phyloP scores from a whole-genome alignment of 1,284 basidiomycete genomes.

The Schizophyllum commune region DNA sequence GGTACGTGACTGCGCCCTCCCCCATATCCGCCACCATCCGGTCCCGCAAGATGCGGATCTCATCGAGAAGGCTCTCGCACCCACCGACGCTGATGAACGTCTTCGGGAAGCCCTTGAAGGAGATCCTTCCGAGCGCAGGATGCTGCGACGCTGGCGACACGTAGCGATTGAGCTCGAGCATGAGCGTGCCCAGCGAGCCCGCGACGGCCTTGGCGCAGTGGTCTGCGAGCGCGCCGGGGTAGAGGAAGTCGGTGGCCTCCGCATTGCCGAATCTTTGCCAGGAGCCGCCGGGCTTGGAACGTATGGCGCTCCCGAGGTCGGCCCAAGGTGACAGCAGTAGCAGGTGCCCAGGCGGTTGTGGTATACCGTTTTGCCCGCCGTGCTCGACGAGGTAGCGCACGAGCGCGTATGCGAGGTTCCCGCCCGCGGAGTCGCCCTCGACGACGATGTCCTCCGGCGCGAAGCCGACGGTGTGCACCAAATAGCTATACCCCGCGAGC shows the following conservation, averaged over 20 bases:
- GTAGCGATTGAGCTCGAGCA: constrained; percentile 37
- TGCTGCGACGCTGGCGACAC: constrained; percentile 47
- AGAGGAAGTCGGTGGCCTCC: constrained; percentile 32
- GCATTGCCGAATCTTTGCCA: constrained; percentile 16
- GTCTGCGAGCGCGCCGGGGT: constrained; percentile 8
- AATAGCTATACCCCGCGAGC: constrained; percentile 53
- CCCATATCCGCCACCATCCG: constrained; percentile 43
- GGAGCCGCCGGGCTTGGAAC: constrained; percentile 21
- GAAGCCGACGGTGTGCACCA: constrained; percentile 43
- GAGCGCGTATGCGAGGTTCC: constrained; percentile 57
- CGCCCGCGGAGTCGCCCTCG: constrained; percentile 68
- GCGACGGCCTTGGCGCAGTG: constrained; percentile 32
- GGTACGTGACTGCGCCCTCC: constrained; percentile 35
- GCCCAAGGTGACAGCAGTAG: constrained; percentile 52
- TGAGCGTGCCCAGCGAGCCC: constrained; percentile 33
- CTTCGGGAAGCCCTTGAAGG: constrained; percentile 45
- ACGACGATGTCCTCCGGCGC: constrained; percentile 52
- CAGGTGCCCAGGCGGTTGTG: constrained; percentile 34
- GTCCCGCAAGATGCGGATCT: constrained; percentile 34
- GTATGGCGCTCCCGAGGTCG: constrained; percentile 32
- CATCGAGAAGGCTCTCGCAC: constrained; percentile 44
- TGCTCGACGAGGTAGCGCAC: constrained; percentile 43
- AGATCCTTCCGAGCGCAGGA: constrained; percentile 22
- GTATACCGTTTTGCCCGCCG: constrained; percentile 19
- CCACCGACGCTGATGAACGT: constrained; percentile 49